Conservation (phyloP, 2,329 filamentous ascomycete genomes). For the Phaeosphaeria sp. region DNA sequence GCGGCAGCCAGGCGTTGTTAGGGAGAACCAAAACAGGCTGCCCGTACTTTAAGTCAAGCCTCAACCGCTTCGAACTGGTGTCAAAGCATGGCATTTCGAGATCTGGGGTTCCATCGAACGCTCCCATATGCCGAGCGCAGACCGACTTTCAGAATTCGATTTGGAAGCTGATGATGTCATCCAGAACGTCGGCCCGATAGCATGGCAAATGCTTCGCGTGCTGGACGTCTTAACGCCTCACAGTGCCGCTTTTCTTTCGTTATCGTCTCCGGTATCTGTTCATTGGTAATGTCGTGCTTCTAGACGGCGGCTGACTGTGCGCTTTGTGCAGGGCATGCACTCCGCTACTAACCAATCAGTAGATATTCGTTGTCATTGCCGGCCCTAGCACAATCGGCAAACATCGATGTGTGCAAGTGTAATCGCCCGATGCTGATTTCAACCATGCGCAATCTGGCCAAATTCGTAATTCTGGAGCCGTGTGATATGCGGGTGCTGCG, state of each 20-base stretch:
- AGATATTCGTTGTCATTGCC: slow-evolving; percentile 11
- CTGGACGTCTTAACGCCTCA: slow-evolving; percentile 12
- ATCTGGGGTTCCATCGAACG: not conserved
- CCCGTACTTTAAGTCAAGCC: not conserved
- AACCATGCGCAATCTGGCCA: slow-evolving; percentile 13
- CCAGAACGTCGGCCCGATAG: not conserved
- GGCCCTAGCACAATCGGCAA: slow-evolving; percentile 6
- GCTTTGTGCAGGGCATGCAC: slow-evolving; percentile 4
- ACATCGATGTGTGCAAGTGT: slow-evolving; percentile 16
- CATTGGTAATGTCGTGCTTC: slow-evolving; percentile 21
- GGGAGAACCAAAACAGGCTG: not conserved
- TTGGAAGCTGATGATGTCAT: not conserved
- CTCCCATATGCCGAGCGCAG: not conserved
- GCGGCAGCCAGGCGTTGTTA: not conserved
- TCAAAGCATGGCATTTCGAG: not conserved
- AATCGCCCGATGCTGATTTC: slow-evolving; percentile 14
- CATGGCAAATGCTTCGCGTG: not conserved
- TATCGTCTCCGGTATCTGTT: slow-evolving; percentile 5
- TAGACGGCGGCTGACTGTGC: slow-evolving; percentile 18
- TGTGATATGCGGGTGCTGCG: slow-evolving; percentile 7
- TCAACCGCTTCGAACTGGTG: not conserved
- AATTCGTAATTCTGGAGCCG: slow-evolving; percentile 2
- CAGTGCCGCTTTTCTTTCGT: slow-evolving; percentile 8
- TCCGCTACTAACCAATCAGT: slow-evolving; percentile 15
- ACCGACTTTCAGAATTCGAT: not conserved